Evolutionary conservation across 306 rosid species (phyloP).

Genomic region (Citrullus amarus): DNA sequence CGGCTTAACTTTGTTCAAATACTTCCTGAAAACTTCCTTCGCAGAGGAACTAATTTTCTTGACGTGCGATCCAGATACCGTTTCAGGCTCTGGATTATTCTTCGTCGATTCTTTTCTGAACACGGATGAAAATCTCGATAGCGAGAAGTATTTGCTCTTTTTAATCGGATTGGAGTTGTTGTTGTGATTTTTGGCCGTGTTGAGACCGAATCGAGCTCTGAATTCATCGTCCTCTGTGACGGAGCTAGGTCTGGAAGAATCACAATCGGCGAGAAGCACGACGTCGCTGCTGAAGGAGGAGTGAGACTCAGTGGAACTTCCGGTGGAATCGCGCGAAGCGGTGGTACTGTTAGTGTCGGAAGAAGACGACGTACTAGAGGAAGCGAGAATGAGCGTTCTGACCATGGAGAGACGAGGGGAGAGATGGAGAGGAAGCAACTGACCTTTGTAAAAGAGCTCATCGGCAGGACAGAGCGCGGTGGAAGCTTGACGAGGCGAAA

Average conservation of each 20-base stretch:
- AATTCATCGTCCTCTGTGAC: conserved; percentile 45
- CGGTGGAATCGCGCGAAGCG: conserved; percentile 75
- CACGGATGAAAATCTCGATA: conserved; percentile 75
- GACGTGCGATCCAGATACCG: conserved; percentile 26
- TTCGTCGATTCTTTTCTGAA: conserved; percentile 37
- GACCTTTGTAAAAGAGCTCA: conserved; percentile 90
- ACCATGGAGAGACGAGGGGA: conserved; percentile 74
- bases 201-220: conserved; percentile 27
- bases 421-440: conserved; percentile 72
- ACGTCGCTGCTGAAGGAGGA: conserved; percentile 50
- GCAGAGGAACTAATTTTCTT: conserved; percentile 56
- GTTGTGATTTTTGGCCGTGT: background rate
- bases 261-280: conserved; percentile 39
- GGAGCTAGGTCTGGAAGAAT: conserved; percentile 72
- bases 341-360: conserved; percentile 30
- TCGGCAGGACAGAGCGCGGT: conserved; percentile 69
- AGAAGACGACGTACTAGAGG: conserved; percentile 28
- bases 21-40: conserved; percentile 63
- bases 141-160: conserved; percentile 57
- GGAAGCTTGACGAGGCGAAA: conserved; percentile 64
- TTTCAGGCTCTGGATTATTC: conserved; percentile 9
- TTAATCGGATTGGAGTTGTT: conserved; percentile 22
- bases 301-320: conserved; percentile 59
- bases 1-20: conserved; percentile 77
- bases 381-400: conserved; percentile 55